phyloP scores from a whole-genome alignment of 140 eudicot genomes.

The Ambrosia hybrid region DNA sequence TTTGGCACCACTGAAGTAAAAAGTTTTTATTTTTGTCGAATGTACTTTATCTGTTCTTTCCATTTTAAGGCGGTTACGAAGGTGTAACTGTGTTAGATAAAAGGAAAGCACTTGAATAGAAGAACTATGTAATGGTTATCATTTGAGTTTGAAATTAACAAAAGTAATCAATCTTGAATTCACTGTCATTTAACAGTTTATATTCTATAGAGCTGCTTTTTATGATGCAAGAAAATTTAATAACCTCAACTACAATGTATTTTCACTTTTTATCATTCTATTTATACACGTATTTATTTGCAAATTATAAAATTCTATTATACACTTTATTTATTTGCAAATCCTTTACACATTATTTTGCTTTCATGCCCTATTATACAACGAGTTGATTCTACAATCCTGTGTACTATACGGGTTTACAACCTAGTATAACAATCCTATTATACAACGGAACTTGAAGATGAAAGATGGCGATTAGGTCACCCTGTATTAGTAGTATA shows the following conservation, averaged over 20 bases:
- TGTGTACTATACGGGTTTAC: too few relatives aligned
- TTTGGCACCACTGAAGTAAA: constrained; percentile 29
- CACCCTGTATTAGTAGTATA: too few relatives aligned
- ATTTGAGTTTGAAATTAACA: constrained; percentile 17
- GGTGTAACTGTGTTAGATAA: constrained; percentile 27
- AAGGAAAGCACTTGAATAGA: neutral
- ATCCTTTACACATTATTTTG: too few relatives aligned
- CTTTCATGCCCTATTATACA: too few relatives aligned
- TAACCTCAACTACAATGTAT: neutral
- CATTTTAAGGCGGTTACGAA: constrained; percentile 12
- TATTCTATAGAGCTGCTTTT: neutral
- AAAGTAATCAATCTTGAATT: neutral
- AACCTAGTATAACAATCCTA: too few relatives aligned
- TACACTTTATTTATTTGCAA: too few relatives aligned
- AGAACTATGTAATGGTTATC: neutral
- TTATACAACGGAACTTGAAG: too few relatives aligned
- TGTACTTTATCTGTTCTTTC: constrained; percentile 16
- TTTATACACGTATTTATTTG: neutral
- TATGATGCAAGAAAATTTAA: constrained; percentile 9
- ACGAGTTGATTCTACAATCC: too few relatives aligned
- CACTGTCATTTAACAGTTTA: constrained; percentile 2
- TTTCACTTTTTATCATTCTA: neutral
- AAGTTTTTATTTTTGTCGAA: neutral
- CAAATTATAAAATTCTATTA: too few relatives aligned
- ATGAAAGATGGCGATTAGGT: too few relatives aligned